Evolutionary conservation across 2,329 filamentous ascomycete genomes (phyloP).

Genomic region (Salinomyces thailandicus): DNA sequence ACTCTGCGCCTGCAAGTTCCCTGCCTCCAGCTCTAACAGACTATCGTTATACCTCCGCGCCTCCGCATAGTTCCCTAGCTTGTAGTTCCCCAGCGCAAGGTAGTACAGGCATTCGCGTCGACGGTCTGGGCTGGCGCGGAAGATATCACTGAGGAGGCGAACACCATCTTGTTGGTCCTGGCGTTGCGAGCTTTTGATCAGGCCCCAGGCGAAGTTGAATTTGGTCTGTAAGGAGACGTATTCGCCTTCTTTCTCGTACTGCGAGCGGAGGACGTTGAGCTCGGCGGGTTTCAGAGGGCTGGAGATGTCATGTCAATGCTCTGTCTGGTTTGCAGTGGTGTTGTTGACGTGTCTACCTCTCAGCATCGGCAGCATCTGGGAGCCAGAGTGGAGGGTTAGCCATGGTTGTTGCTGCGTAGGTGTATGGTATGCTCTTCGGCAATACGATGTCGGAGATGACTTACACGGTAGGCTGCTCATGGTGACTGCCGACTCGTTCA

Average conservation of each 20-base stretch:
- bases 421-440: not conserved
- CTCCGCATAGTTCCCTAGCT: conserved; percentile 94
- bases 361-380: conserved; percentile 90
- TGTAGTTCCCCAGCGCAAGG: conserved; percentile 93
- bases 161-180: conserved; percentile 89
- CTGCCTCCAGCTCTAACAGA: conserved; percentile 79
- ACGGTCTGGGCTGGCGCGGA: conserved; percentile 83
- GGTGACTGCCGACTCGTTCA: conserved; percentile 1
- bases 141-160: conserved; percentile 89
- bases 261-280: conserved; percentile 79
- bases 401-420: conserved; percentile 1
- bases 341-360: conserved; percentile 51
- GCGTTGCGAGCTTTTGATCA: conserved; percentile 83
- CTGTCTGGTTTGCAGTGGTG: not conserved
- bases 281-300: conserved; percentile 86
- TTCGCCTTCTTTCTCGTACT: conserved; percentile 96
- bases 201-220: conserved; percentile 98
- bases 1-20: conserved; percentile 82
- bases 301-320: conserved; percentile 5
- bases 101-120: conserved; percentile 98
- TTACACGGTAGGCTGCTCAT: conserved; percentile 37
- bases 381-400: conserved; percentile 18
- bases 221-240: conserved; percentile 97
- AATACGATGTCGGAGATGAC: conserved; percentile 12
- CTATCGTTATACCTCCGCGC: conserved; percentile 90